Conservation (phyloP, 1,284 basidiomycete genomes). For the Marasmius oreades region DNA sequence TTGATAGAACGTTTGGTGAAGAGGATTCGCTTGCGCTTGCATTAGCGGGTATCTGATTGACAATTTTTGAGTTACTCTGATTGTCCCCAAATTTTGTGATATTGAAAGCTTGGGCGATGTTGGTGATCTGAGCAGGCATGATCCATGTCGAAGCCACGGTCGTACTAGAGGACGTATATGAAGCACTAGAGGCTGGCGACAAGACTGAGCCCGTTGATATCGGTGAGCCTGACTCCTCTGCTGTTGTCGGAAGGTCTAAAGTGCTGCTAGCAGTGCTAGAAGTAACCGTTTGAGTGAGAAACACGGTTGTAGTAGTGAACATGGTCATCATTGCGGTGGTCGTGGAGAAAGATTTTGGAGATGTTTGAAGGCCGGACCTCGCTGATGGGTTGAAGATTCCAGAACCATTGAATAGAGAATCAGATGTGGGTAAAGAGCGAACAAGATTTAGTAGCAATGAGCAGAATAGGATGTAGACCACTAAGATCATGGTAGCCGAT, state of each 20-base stretch:
- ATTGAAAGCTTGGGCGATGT: constrained; percentile 54
- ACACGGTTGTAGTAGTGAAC: not conserved
- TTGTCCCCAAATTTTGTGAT: constrained; percentile 55
- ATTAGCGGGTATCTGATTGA: constrained; percentile 41
- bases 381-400: not conserved
- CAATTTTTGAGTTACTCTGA: constrained; percentile 53
- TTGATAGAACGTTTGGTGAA: too few species aligned
- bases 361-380: not conserved
- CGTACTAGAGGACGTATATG: not conserved
- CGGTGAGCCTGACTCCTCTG: not conserved
- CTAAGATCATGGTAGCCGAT: not conserved
- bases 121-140: constrained; percentile 47
- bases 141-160: constrained; percentile 39
- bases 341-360: not conserved
- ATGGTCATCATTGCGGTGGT: not conserved
- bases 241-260: not conserved
- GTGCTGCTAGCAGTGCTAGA: not conserved
- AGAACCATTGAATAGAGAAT: not conserved
- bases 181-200: too few species aligned
- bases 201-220: too few species aligned
- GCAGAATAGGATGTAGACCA: not conserved
- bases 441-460: not conserved
- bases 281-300: not conserved
- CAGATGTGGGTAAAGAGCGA: not conserved
- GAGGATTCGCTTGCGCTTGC: constrained; percentile 22